Base-by-base conservation (phyloP, 768 basidiomycete genomes). In the Cystoderma amianthinum region DNA sequence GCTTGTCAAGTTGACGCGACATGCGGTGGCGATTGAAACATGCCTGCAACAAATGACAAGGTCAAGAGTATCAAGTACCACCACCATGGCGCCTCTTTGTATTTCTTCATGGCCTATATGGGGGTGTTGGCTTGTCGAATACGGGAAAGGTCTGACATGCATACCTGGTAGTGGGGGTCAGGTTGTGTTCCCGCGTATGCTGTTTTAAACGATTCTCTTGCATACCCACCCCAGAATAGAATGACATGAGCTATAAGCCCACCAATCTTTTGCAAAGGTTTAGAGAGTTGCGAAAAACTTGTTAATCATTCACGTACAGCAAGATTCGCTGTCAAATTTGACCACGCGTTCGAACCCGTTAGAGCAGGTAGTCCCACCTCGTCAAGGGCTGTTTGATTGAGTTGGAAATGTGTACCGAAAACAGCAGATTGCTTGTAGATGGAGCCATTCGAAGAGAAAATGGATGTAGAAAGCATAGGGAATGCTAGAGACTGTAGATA, bases 61-160 rank as follows among this genome's bases (percentile, higher is more conserved):
- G 60, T 50, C 2, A 80, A 57, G 30, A 80, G 64, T 19, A 64
- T 51, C 6, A 57, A 45, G 52, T 80, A 81, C 80, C 79, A 81
- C 64, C 72, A 79, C 70, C 66, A 69, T 2, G 79, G 79, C 0
- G 67, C 74, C 56, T 81, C 77, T 25, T 71, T 63, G 57, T 81
- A 80, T 52, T 72, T 76, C 47, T 72, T 65, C 71, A 76, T 78
- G 1, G 74, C 71, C 64, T 70, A 43, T 10, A 21, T 23, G 30
- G 3, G 4, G 17, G 32, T 30, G 18, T 17, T 15, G 28, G 11
- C 33, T 20, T 6, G 34, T 16, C 34, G 13, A 32, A 3, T 36
- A 7, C 24, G 6, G 7, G 7, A 19, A 6, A 13, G 7, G 16
- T 32, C 5, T 42, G 3, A 13, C 24, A 32, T 19, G 4, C 20